Conservation (phyloP, 257 asterid genomes). For the Nicotiana attenuata region DNA sequence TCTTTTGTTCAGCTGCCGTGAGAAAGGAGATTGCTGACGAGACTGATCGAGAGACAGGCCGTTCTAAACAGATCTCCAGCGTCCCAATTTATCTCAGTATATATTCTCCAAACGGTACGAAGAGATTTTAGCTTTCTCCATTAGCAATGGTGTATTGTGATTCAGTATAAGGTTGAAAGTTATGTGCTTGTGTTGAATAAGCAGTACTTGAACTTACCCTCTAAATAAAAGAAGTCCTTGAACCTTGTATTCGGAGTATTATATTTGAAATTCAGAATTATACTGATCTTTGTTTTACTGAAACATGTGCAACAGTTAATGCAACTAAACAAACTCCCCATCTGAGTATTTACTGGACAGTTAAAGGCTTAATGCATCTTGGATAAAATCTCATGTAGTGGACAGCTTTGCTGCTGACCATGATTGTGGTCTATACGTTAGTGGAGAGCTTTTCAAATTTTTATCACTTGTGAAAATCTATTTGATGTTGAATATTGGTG, state of each 20-base stretch:
- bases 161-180: background rate
- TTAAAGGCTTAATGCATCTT: background rate
- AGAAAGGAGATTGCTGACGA: slow-evolving; percentile 89
- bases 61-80: slow-evolving; percentile 65
- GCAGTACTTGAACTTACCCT: background rate
- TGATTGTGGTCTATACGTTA: background rate
- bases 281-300: background rate
- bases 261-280: background rate
- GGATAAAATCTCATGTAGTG: background rate
- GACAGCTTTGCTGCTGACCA: background rate
- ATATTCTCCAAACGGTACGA: slow-evolving; percentile 75
- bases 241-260: background rate
- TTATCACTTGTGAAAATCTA: background rate
- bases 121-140: background rate
- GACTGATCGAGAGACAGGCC: slow-evolving; percentile 97
- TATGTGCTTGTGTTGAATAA: background rate
- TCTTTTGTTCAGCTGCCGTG: slow-evolving; percentile 70
- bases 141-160: background rate
- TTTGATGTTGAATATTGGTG: background rate
- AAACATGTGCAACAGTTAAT: background rate
- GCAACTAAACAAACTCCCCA: background rate
- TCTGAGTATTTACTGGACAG: background rate
- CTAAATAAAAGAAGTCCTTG: background rate
- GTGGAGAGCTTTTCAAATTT: background rate
- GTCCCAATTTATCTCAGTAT: slow-evolving; percentile 97